Evolutionary conservation across 208 protist genomes (phyloP), one percentile per base, ranked within the genome.

Genomic region (Leishmania gerbilli): DNA sequence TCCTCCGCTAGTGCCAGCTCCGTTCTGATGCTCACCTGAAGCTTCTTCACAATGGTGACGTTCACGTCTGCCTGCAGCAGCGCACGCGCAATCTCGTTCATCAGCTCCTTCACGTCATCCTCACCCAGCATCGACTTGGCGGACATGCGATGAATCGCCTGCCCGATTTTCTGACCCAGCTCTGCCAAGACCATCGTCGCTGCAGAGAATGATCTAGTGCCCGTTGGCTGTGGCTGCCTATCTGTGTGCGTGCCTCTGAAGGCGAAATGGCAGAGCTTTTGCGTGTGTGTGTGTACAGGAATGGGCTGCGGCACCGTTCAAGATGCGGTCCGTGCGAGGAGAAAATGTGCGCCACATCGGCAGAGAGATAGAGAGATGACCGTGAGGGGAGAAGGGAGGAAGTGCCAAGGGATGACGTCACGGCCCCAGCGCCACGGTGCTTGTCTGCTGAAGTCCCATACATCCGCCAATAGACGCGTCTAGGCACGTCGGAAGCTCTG

Each of bases 61-160:
- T 99, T 99, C 31, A 99, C 99, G 90, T 99, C 99, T 0, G 99
- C 93, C 86, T 98, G 90, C 53, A 99, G 91, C 15, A 99, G 88
- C 19, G 99, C 99, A 55, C 94, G 91, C 56, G 91, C 91, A 60
- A 99, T 97, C 24, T 99, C 98, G 68, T 99, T 98, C 40, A 99
- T 87, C 72, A 99, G 88, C 60, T 94, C 90, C 88, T 99, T 96
- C 49, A 99, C 90, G 27, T 98, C 98, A 13, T 98, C 90, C 71
- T 99, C 97, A 81, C 98, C 96, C 45, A 99, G 83, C n/a, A 99
- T 85, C 0, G 95, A 97, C 62, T 97, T 91, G 58, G 91, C 90
- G 60, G 90, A 96, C 85, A 99, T 95, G 79, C 93, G 93, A 27
- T 90, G 85, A 68, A 99, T 93, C 76, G 99, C 99, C 77, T 91